These are phyloP conservation scores for Penicillium sp. DNA, from an alignment of 2,329 filamentous ascomycete genomes.

Conservation along the genomic window DNA sequence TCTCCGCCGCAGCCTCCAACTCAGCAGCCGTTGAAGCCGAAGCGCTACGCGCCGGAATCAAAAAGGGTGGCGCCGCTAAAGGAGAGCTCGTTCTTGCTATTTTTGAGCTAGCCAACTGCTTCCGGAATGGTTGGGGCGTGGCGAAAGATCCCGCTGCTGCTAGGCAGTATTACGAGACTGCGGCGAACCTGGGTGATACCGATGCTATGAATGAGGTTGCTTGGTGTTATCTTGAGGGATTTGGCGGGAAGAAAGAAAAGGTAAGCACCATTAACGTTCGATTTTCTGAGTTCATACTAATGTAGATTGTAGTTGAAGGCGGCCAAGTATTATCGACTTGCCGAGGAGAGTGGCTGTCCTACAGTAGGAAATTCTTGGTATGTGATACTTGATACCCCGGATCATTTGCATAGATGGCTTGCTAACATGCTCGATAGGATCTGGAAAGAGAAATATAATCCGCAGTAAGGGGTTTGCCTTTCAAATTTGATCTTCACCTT, in stretches of 20 bases:
- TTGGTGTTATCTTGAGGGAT: conserved; percentile 96
- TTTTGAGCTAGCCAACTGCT: conserved; percentile 76
- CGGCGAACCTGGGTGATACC: conserved; percentile 91
- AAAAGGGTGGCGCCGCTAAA: conserved; percentile 91
- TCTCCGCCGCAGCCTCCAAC: conserved; percentile 86
- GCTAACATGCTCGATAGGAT: conserved; percentile 63
- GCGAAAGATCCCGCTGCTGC: conserved; percentile 83
- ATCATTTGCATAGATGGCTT: background rate
- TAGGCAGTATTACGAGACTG: conserved; percentile 91
- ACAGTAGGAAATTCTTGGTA: conserved; percentile 94
- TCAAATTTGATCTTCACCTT: background rate
- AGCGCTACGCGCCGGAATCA: conserved; percentile 82
- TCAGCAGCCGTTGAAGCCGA: conserved; percentile 82
- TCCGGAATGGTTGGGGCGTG: conserved; percentile 93
- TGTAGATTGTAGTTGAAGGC: conserved; percentile 49
- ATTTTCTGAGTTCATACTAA: conserved; percentile 4
- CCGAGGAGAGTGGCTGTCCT: conserved; percentile 86
- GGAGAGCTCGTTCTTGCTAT: conserved; percentile 95
- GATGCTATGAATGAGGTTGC: conserved; percentile 97
- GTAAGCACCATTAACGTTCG: conserved; percentile 54
- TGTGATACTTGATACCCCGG: conserved; percentile 41
- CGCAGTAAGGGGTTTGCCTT: conserved; percentile 32
- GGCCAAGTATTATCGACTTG: conserved; percentile 88
- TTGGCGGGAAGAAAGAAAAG: conserved; percentile 97
- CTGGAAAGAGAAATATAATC: conserved; percentile 93